Conservation (phyloP, 2,329 filamentous ascomycete genomes). For the Fusarium xyrophilum region DNA sequence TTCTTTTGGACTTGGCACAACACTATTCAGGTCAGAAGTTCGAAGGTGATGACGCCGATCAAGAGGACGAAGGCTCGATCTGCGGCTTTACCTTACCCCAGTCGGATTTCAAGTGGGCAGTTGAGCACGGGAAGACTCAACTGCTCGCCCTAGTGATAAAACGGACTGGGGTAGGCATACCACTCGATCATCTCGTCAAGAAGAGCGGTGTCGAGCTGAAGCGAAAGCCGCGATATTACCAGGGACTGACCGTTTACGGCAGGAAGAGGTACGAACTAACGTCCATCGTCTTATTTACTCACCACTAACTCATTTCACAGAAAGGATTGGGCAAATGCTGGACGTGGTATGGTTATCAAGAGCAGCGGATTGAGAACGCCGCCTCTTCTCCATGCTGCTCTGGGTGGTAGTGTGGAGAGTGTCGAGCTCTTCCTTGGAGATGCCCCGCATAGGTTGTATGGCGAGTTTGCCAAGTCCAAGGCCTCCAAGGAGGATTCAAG, state of each 20-base stretch:
- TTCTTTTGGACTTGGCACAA: constrained; percentile 62
- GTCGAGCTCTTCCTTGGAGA: constrained; percentile 82
- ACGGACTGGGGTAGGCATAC: constrained; percentile 71
- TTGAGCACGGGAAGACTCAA: constrained; percentile 58
- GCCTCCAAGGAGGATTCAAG: constrained; percentile 66
- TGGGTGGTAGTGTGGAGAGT: constrained; percentile 65
- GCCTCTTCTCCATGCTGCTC: constrained; percentile 67
- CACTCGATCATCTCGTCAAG: constrained; percentile 70
- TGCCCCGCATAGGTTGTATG: constrained; percentile 70
- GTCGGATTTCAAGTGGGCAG: constrained; percentile 52
- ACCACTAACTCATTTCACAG: constrained; percentile 40
- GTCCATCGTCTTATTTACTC: background rate
- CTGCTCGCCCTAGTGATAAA: constrained; percentile 71
- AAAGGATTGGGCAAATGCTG: constrained; percentile 74
- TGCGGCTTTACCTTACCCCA: constrained; percentile 51
- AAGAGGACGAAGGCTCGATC: constrained; percentile 45
- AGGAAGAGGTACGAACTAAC: constrained; percentile 62
- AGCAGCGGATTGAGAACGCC: constrained; percentile 55
- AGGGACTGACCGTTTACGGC: constrained; percentile 77
- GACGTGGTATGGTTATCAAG: constrained; percentile 54
- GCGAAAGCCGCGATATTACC: constrained; percentile 74
- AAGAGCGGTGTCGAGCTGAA: constrained; percentile 68
- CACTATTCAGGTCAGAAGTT: constrained; percentile 52
- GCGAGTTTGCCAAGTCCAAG: constrained; percentile 69
- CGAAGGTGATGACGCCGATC: constrained; percentile 42